Evolutionary conservation across 805 yeast species (phyloP).

Genomic region (Saturnispora mendoncae): DNA sequence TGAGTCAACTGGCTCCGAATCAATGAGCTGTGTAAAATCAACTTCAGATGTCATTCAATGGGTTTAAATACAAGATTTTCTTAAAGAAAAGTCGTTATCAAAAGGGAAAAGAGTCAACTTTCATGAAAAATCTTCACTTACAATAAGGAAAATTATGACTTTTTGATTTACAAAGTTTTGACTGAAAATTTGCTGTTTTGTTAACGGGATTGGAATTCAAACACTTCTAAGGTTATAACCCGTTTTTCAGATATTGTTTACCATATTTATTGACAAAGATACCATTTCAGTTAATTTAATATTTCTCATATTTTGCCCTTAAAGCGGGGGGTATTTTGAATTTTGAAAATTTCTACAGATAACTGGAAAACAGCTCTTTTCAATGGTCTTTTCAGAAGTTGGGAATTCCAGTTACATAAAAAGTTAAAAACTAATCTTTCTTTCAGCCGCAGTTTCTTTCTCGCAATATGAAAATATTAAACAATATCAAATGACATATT

Average conservation of each 20-base stretch:
- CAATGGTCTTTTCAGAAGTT: too few relatives aligned
- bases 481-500: too few relatives aligned
- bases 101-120: background rate
- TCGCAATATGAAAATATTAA: too few relatives aligned
- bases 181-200: background rate
- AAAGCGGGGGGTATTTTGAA: background rate
- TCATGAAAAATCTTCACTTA: too few relatives aligned
- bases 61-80: background rate
- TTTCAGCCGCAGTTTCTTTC: background rate
- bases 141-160: background rate
- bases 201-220: too few relatives aligned
- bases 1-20: slow-evolving; percentile 18
- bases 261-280: too few relatives aligned
- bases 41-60: slow-evolving; percentile 24
- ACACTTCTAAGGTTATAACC: too few relatives aligned
- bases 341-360: background rate
- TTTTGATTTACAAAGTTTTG: background rate
- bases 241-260: too few relatives aligned
- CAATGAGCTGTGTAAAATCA: slow-evolving; percentile 16
- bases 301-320: background rate
- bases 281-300: too few relatives aligned
- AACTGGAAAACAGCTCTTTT: background rate
- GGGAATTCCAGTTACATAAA: too few relatives aligned
- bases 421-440: too few relatives aligned
- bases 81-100: background rate